Conservation (phyloP, 768 basidiomycete species). For the Naganishia kalamii region DNA sequence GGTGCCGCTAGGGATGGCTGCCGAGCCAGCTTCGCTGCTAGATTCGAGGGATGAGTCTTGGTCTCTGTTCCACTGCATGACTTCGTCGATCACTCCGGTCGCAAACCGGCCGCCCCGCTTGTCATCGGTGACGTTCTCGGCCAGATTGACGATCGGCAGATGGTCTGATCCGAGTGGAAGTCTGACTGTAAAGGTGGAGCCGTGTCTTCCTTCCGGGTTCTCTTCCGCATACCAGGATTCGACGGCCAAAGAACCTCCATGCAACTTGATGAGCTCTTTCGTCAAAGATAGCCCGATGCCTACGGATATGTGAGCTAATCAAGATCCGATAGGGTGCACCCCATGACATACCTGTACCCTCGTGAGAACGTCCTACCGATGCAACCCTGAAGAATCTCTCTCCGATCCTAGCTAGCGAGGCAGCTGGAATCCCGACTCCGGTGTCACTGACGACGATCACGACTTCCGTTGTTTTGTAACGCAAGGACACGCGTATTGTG, state of each 20-base stretch:
- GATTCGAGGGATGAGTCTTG: constrained; percentile 30
- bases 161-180: constrained; percentile 41
- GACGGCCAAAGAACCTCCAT: constrained; percentile 46
- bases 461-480: constrained; percentile 33
- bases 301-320: too few species aligned
- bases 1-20: not conserved
- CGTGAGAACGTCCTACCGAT: constrained; percentile 33
- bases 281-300: constrained; percentile 45
- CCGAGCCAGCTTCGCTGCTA: constrained; percentile 21
- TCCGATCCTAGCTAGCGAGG: constrained; percentile 35
- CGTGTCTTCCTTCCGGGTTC: constrained; percentile 37
- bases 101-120: constrained; percentile 34
- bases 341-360: constrained; percentile 48
- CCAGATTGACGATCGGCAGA: constrained; percentile 31
- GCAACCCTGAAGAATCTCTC: constrained; percentile 43
- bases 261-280: constrained; percentile 47
- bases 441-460: constrained; percentile 47
- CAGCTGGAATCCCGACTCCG: constrained; percentile 48
- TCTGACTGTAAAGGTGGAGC: constrained; percentile 38
- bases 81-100: constrained; percentile 48
- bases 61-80: constrained; percentile 44
- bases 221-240: constrained; percentile 36
- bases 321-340: too few species aligned
- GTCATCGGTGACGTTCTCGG: constrained; percentile 15
- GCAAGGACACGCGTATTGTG: constrained; percentile 41